Percentiles rank a stretch among this genome's conserved stretches.
These are phyloP conservation scores for Candida michaelii DNA, from an alignment of 805 yeast species.

Conservation along the genomic window DNA sequence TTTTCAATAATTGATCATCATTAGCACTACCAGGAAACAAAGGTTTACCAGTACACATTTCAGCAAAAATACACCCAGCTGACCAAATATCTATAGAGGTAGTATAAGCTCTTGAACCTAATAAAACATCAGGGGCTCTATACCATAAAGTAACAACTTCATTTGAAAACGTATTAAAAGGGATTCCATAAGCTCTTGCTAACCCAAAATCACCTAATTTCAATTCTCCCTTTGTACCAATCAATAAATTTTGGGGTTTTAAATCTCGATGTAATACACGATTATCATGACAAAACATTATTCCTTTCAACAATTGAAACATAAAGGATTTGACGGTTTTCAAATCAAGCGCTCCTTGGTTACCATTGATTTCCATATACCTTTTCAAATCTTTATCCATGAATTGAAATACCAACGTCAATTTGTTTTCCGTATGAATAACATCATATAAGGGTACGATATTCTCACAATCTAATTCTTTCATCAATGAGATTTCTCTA, in stretches of 20 bases:
- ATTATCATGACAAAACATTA: constrained; percentile 78
- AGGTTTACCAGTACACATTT: constrained; percentile 98
- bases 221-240: constrained; percentile 84
- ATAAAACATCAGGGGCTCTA: constrained; percentile 93
- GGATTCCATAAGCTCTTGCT: constrained; percentile 97
- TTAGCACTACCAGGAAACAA: constrained; percentile 94
- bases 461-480: constrained; percentile 90
- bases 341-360: constrained; percentile 69
- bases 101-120: constrained; percentile 93
- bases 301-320: constrained; percentile 88
- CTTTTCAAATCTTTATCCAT: constrained; percentile 92
- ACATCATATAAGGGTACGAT: constrained; percentile 92
- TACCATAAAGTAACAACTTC: constrained; percentile 98
- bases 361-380: constrained; percentile 88
- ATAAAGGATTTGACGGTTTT: constrained; percentile 82
- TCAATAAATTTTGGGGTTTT: constrained; percentile 92
- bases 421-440: constrained; percentile 93
- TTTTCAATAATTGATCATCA: constrained; percentile 90
- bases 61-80: constrained; percentile 96
- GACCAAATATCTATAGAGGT: constrained; percentile 99
- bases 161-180: constrained; percentile 94
- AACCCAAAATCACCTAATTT: constrained; percentile 96
- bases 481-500: constrained; percentile 92
- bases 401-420: constrained; percentile 89
- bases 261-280: constrained; percentile 82